Conservation (phyloP, 208 protist genomes). For the Zelonia costaricensis region DNA sequence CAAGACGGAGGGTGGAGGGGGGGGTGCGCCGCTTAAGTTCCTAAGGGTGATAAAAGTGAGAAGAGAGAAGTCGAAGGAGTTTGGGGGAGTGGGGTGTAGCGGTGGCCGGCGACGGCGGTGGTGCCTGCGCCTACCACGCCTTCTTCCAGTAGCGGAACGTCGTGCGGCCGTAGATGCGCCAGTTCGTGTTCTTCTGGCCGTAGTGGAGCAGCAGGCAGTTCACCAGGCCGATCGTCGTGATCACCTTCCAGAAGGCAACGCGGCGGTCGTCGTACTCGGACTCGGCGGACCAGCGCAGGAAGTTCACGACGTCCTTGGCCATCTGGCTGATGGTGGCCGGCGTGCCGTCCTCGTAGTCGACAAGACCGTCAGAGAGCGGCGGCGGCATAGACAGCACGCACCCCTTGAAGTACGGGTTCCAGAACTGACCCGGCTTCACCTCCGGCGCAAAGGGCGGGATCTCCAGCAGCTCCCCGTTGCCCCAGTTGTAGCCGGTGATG, state of each 20-base stretch:
- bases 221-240: constrained; percentile 78
- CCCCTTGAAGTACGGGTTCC: constrained; percentile 99
- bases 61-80: background rate
- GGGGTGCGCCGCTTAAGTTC: constrained; percentile 11
- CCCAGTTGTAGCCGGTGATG: constrained; percentile 97
- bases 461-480: constrained; percentile 91
- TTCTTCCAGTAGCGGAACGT: constrained; percentile 93
- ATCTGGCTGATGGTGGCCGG: constrained; percentile 96
- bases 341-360: constrained; percentile 99
- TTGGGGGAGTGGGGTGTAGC: background rate
- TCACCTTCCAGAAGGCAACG: constrained; percentile 86
- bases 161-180: constrained; percentile 88
- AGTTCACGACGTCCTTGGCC: constrained; percentile 97
- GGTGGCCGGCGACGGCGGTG: background rate
- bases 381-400: constrained; percentile 97
- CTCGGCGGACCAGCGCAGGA: constrained; percentile 92
- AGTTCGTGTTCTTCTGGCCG: constrained; percentile 88
- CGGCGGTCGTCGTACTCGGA: constrained; percentile 89
- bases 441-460: constrained; percentile 85
- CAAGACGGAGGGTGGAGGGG: background rate
- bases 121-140: constrained; percentile 51
- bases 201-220: constrained; percentile 87
- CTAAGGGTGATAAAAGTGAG: background rate
- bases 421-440: constrained; percentile 92
- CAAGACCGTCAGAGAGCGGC: constrained; percentile 93